Base-by-base conservation (phyloP, 2,329 filamentous ascomycete species). In the Fusarium sp. region DNA sequence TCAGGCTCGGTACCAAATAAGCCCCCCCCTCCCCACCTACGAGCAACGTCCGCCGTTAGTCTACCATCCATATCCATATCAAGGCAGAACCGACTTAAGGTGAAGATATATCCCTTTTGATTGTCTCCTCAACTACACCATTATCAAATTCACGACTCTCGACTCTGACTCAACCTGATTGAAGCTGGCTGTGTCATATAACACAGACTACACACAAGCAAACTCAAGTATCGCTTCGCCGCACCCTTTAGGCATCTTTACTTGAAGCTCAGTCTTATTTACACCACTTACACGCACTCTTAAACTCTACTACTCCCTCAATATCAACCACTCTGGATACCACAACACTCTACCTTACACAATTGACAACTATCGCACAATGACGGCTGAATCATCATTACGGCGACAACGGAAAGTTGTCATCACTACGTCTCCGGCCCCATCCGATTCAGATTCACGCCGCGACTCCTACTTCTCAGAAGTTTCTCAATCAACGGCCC, bases 401-500 rank as follows among this genome's bases (percentile, higher is more conserved):
- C 65, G 73, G 65, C 73, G 76, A 60, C 72, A 76, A 67, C 74
- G 72, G 41, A 72, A 76, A 64, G 76, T 76, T 54, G 70, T 76
- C 60, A 70, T 78, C 29, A 73, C 69, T 35, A 71, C 74, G 39
- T 77, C 75, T 44, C 76, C 76, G 25, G 69, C 74, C 25, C 71
- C 73, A 15, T 76, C 76, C 49, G 73, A 78, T 38, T 75, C 73
- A 35, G 67, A 76, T 57, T 78, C 76, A 52, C 69, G 77, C 58
- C 73, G 72, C 46, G 74, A 76, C 66, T 78, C 76, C 49, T 78
- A 78, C 68, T 77, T 77, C 48, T 78, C 76, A 48, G 73, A 77
- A 66, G 61, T 54, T 12, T 77, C 75, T 33, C 75, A 76, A 45
- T 77, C 76, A 60, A 78, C 76, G n/a, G 76, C 76, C n/a, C 76